A percentile compares a stretch with the other conserved stretches of the same genome.
Evolutionary conservation across 352 stramenopile genomes (phyloP).

Genomic region (Phytophthora rubi): DNA sequence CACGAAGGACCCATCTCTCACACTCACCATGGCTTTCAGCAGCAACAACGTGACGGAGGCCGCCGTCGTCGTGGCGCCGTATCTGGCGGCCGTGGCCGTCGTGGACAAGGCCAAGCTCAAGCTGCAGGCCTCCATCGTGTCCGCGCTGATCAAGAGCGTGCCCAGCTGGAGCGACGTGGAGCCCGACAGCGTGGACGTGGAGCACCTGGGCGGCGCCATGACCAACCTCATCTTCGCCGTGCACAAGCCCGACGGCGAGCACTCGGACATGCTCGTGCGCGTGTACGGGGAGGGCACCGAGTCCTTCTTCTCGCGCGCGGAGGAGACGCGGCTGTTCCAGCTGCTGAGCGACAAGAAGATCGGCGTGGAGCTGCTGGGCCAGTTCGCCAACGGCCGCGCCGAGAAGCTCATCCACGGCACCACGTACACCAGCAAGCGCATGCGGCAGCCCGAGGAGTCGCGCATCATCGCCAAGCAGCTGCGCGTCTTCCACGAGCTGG

Average conservation of each 20-base stretch:
- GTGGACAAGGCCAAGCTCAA: constrained; percentile 76
- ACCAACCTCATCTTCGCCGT: constrained; percentile 88
- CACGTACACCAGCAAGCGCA: constrained; percentile 72
- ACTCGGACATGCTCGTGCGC: constrained; percentile 75
- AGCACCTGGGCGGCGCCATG: constrained; percentile 81
- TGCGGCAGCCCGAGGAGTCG: constrained; percentile 64
- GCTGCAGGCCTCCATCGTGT: constrained; percentile 72
- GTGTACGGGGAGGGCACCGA: constrained; percentile 87
- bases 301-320: constrained; percentile 76
- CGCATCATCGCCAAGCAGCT: constrained; percentile 68
- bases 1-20: neutral
- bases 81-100: constrained; percentile 55
- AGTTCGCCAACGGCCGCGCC: constrained; percentile 78
- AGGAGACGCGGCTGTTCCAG: constrained; percentile 84
- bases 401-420: constrained; percentile 81
- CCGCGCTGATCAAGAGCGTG: constrained; percentile 60
- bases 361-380: constrained; percentile 73
- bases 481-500: constrained; percentile 70
- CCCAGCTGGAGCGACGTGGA: constrained; percentile 63
- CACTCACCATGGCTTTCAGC: constrained; percentile 15
- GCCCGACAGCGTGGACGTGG: constrained; percentile 63
- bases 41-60: constrained; percentile 16
- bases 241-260: constrained; percentile 67
- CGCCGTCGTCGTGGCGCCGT: constrained; percentile 57
- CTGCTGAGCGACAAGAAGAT: constrained; percentile 75